These are phyloP conservation scores for Trametes cubensis DNA, from an alignment of 768 basidiomycete species.

Conservation along the genomic window DNA sequence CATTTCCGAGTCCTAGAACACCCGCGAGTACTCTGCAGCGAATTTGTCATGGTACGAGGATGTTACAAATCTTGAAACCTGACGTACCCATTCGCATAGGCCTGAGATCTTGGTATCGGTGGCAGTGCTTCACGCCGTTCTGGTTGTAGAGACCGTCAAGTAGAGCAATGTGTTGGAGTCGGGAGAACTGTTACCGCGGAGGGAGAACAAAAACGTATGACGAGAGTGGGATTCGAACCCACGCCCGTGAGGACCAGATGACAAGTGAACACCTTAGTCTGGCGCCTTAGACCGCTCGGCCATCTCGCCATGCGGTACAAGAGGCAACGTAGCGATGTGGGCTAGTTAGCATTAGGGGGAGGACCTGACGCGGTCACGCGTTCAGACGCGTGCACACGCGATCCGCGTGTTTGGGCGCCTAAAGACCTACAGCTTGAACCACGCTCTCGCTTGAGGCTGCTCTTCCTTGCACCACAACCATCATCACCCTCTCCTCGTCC, in stretches of 20 bases:
- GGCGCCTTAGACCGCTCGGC: slow-evolving; percentile 91
- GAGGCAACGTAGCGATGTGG: too few species aligned
- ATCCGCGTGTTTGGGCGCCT: slow-evolving; percentile 7
- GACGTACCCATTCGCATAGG: too few species aligned
- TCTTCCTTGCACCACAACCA: neutral
- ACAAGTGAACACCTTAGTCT: slow-evolving; percentile 43
- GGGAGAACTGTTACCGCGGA: too few species aligned
- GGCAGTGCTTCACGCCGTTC: too few species aligned
- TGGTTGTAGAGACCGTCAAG: too few species aligned
- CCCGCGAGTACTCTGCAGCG: too few species aligned
- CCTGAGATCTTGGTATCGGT: too few species aligned
- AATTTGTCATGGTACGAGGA: too few species aligned
- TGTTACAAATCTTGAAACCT: too few species aligned
- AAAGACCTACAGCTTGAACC: neutral
- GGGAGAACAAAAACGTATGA: neutral
- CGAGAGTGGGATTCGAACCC: slow-evolving; percentile 53
- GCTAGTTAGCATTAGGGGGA: too few species aligned
- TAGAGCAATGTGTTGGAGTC: too few species aligned
- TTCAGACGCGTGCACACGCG: neutral
- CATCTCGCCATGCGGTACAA: slow-evolving; percentile 65
- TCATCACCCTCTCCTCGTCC: neutral
- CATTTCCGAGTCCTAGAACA: too few species aligned
- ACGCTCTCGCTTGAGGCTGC: neutral
- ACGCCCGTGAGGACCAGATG: slow-evolving; percentile 51
- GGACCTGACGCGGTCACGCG: slow-evolving; percentile 1